phyloP scores from a whole-genome alignment of 805 yeast genomes.

The Nakazawaea holstii region DNA sequence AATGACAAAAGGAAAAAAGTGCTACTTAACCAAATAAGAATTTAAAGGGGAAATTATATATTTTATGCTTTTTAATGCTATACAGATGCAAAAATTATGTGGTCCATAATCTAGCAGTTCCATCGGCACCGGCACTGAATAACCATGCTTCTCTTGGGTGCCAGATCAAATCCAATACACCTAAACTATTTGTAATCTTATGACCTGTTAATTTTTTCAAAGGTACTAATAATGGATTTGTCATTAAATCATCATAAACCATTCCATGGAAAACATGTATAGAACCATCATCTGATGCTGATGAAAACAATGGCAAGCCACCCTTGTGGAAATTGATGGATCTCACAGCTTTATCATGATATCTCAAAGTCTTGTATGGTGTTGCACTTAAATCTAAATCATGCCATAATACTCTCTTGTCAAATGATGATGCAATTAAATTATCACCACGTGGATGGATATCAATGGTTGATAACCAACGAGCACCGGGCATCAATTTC shows the following conservation, averaged over 20 bases:
- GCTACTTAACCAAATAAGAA: neutral
- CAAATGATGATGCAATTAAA: constrained; percentile 86
- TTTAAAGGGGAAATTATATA: too few species aligned
- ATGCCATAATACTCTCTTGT: constrained; percentile 95
- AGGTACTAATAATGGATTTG: constrained; percentile 93
- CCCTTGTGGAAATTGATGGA: constrained; percentile 81
- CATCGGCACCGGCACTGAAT: constrained; percentile 95
- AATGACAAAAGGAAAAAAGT: too few species aligned
- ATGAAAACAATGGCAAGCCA: constrained; percentile 82
- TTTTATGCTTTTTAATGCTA: too few species aligned
- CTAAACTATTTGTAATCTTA: constrained; percentile 69
- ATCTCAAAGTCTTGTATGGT: constrained; percentile 93
- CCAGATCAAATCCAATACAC: constrained; percentile 87
- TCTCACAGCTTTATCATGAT: constrained; percentile 93
- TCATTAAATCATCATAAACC: constrained; percentile 91
- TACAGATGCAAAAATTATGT: constrained; percentile 34
- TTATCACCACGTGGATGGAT: constrained; percentile 90
- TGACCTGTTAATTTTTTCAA: constrained; percentile 92
- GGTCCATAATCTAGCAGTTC: constrained; percentile 95
- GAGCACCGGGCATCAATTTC: constrained; percentile 90
- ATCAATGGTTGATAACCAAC: constrained; percentile 89
- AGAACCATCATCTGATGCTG: constrained; percentile 91
- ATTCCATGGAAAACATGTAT: constrained; percentile 95
- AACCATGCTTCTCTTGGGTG: constrained; percentile 99
- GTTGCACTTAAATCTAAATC: constrained; percentile 84